Conservation (phyloP, 768 basidiomycete genomes). For the Lactifluus pinguis region DNA sequence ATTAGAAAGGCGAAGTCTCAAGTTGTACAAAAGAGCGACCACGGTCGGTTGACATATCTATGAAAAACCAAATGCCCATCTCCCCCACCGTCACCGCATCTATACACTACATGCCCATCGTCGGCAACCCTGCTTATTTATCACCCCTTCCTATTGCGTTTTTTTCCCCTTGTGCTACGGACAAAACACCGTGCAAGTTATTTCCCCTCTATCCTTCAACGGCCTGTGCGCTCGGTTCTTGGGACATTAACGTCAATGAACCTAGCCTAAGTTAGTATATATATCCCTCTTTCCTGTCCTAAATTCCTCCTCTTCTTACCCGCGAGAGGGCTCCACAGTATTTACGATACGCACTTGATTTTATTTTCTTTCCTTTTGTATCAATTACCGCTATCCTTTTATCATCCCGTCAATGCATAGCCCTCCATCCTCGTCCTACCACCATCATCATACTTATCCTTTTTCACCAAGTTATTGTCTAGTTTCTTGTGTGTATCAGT, state of each 20-base stretch:
- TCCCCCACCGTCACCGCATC: slow-evolving; percentile 24
- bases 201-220: slow-evolving; percentile 25
- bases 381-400: slow-evolving; percentile 18
- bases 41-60: slow-evolving; percentile 23
- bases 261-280: slow-evolving; percentile 14
- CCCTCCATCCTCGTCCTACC: slow-evolving; percentile 3
- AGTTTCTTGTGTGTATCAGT: slow-evolving; percentile 17
- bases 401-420: slow-evolving; percentile 1
- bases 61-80: slow-evolving; percentile 22
- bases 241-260: slow-evolving; percentile 26
- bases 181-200: slow-evolving; percentile 20
- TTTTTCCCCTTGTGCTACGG: slow-evolving; percentile 24
- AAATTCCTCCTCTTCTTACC: background rate
- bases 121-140: slow-evolving; percentile 20
- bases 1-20: slow-evolving; percentile 24
- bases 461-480: slow-evolving; percentile 19
- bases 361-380: slow-evolving; percentile 17
- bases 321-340: background rate
- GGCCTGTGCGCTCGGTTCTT: slow-evolving; percentile 35
- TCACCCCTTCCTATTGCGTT: slow-evolving; percentile 3
- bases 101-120: slow-evolving; percentile 19
- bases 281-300: background rate
- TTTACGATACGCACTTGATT: slow-evolving; percentile 11
- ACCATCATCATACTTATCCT: slow-evolving; percentile 7
- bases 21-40: slow-evolving; percentile 33